Evolutionary conservation across 2,329 filamentous ascomycete genomes (phyloP).

Genomic region (Trichoderma sp.): DNA sequence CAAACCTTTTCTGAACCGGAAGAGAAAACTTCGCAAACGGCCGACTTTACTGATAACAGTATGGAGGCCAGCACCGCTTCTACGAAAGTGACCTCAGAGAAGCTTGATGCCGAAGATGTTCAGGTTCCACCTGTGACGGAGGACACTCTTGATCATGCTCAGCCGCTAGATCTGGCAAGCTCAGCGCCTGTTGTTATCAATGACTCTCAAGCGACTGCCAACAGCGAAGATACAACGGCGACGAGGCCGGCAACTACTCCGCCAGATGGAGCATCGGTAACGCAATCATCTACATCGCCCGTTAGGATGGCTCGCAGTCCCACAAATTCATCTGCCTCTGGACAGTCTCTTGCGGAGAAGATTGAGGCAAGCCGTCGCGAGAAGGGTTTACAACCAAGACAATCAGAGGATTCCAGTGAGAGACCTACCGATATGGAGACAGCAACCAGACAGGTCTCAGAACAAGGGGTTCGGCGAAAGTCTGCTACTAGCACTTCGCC

Average conservation of each 20-base stretch:
- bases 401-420: constrained; percentile 40
- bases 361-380: constrained; percentile 58
- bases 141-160: constrained; percentile 50
- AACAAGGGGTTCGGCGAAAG: constrained; percentile 50
- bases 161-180: constrained; percentile 52
- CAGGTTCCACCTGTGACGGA: constrained; percentile 41
- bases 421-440: constrained; percentile 34
- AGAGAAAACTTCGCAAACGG: constrained; percentile 52
- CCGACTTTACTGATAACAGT: constrained; percentile 44
- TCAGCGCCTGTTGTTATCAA: constrained; percentile 33
- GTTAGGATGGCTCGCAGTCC: constrained; percentile 30
- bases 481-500: constrained; percentile 53
- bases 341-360: constrained; percentile 48
- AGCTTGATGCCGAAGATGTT: constrained; percentile 36
- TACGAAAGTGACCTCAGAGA: constrained; percentile 34
- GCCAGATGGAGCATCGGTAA: constrained; percentile 23
- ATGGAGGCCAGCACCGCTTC: constrained; percentile 41
- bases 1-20: constrained; percentile 53
- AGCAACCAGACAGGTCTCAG: constrained; percentile 36
- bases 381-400: constrained; percentile 41
- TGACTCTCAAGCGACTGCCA: not conserved
- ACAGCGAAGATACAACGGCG: not conserved
- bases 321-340: constrained; percentile 30
- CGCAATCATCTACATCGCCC: constrained; percentile 35
- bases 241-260: not conserved